Base-by-base conservation (phyloP, 768 basidiomycete genomes). In the Tulasnella sp. region DNA sequence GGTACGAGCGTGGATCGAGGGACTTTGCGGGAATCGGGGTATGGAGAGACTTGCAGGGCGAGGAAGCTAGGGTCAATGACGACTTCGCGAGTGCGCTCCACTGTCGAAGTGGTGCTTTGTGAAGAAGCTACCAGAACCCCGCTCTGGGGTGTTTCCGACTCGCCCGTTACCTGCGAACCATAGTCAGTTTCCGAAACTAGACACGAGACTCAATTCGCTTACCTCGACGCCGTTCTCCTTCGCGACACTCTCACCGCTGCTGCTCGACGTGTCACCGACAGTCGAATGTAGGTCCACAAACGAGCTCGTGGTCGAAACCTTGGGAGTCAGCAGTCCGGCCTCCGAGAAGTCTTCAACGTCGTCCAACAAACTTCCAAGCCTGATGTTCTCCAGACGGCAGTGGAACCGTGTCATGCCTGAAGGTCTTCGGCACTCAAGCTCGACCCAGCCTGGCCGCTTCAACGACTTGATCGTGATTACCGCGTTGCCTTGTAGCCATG, bases 401-500 rank as follows among this genome's bases (percentile, higher is more conserved):
- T 97, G 84, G 81, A 98, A 90, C 80, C 90, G 89, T 0, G 94
- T 93, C 80, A 91, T 91, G 2, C 98, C 98, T 0, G 96, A 98
- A 0, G 98, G 92, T 20, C 98, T 87, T 5, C 95, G 88, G 0
- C 92, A 91, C 69, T 91, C 84, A 18, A 98, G 90, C 82, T 96
- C 93, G 29, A 96, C 88, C 97, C 97, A 99, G 2, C 96, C 96
- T 9, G 90, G 85, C 78, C 90, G 87, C 0, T 88, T 85, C 46
- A 96, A 86, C 0, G 91, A 86, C 16, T 91, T 91, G 73, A 98
- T 88, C 9, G 96, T 95, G 76, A 98, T 85, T 74, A 98, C 87
- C 0, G 94, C 90, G 81, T 94, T 90, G 0, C 96, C 96, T 74
- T 92, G 83, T 37, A 97, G 82, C 96, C 97, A 99, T 0, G 91